Base-by-base conservation (phyloP, 805 yeast species). In the Metschnikowia lachancei region DNA sequence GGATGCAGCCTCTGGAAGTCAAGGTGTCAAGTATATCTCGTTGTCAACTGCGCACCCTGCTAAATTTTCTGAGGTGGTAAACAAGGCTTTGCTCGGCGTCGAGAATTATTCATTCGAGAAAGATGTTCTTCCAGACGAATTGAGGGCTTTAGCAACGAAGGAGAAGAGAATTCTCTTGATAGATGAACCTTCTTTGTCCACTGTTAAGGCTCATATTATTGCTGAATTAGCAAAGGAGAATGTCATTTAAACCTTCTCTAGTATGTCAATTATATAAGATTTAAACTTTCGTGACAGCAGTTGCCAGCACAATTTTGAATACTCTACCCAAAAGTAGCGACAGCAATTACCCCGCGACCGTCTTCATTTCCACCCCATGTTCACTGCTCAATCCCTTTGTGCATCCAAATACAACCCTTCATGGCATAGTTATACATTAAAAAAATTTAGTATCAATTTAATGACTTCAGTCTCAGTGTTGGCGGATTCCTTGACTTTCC, bases 21-120 rank as follows among this genome's bases (percentile, higher is more conserved):
- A 65, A 18, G 62, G 71, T 24, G 67, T 75, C 33, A 72, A 78
- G 46, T 78, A 78, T 62, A 76, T 94, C 37, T 86, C 96, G 4
- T 78, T 94, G 48, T 86, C 97, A 10, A 94, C 99, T 39, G 99
- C 99, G 8, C 99, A 94, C 65, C 99, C 99, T 36, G 99, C 99
- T 50, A 94, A 94, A 70, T 94, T 94, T 62, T 87, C 96, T 20
- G 97, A 89, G 53, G 99, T 96, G 41, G 99, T 94, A 20, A 85
- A 91, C 66, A 71, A 78, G 57, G 89, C 98, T 2, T 75, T 94
- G 54, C 63, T 68, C 38, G 76, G 75, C 1, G 76, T 81, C 51
- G 79, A 76, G 11, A 90, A 81, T 17, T 94, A 94, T 70, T 81
- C 90, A 3, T 94, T 94, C 62, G 96, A 89, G 60, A 75, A 75